Base-by-base conservation (phyloP, 495 filamentous ascomycete species). In the Talaromyces borbonicus region DNA sequence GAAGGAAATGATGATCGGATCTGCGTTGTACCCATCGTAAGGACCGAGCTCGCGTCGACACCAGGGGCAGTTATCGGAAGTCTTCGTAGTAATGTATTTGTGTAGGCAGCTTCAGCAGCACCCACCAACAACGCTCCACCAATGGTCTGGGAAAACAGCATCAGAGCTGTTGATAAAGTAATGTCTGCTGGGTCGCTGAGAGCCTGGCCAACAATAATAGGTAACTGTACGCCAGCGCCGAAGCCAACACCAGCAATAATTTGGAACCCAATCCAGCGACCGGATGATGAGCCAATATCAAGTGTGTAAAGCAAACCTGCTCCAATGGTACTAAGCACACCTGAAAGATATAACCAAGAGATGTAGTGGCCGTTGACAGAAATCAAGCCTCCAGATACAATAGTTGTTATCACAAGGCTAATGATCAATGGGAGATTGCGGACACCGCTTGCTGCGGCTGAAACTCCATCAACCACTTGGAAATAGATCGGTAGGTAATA, bases 21-120 rank as follows among this genome's bases (percentile, higher is more conserved):
- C 5, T 35, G 7, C 12, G 31, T 35, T 35, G 31, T 15, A 14
- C 31, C 31, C 4, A 15, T 35, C 9, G 5, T 15, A 35, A 35
- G 9, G 4, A 35, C 31, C 31, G 26, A n/a, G 5, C 16, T 8
- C 31, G 31, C 9, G 31, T 35, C 16, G 31, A 35, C 14, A 4
- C 14, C 31, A 5, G 31, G 31, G 12, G 31, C 31, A 5, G 31
- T 35, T 15, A 8, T 35, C 7, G 31, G 7, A 8, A 35, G 12
- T 55, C 2, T 90, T 57, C 26, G 79, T 77, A 24, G 67, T 55
- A 35, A 82, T 50, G 0, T 90, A 73, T 85, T 87, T 36, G 74
- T 74, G 58, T 92, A 89, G 32, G 93, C 70, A 43, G 81, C 88
- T 56, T 93, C 81, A 1, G 65, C 82, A 24, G 89, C 81, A 0